A percentile compares a stretch with the other conserved stretches of the same genome.
These are phyloP conservation scores for Raphidocelis subcapitata DNA, from an alignment of 139 green algal species.

Conservation along the genomic window DNA sequence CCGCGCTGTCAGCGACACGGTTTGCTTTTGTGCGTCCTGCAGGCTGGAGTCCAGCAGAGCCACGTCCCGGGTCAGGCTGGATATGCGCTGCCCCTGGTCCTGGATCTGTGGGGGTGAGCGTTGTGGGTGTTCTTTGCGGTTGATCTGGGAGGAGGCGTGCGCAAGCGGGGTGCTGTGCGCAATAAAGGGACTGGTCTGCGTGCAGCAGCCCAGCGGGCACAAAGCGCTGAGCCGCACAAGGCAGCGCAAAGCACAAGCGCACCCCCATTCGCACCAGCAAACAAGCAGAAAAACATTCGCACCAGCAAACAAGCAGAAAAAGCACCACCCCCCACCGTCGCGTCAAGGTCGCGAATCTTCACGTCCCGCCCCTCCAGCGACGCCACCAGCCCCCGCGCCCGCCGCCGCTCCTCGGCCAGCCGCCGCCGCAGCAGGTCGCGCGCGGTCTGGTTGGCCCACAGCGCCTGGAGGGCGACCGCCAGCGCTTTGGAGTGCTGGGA, in stretches of 20 bases:
- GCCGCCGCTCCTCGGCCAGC: constrained; percentile 10
- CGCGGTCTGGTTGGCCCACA: constrained; percentile 16
- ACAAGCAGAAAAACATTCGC: too few species aligned
- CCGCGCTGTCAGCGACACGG: not conserved
- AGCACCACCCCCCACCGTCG: not conserved
- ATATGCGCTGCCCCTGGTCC: constrained; percentile 3
- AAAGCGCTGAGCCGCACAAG: too few species aligned
- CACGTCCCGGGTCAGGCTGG: not conserved
- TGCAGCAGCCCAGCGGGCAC: too few species aligned
- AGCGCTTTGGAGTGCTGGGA: constrained; percentile 22
- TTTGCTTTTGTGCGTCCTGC: constrained; percentile 12
- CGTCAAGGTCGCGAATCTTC: constrained; percentile 7
- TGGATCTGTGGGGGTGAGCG: not conserved
- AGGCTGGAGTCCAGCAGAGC: constrained; percentile 11
- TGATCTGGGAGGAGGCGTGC: too few species aligned
- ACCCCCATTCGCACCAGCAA: too few species aligned
- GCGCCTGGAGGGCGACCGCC: constrained; percentile 4
- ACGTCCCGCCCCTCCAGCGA: constrained; percentile 20
- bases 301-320: too few species aligned
- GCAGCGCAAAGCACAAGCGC: too few species aligned
- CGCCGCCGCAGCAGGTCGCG: not conserved
- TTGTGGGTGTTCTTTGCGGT: too few species aligned
- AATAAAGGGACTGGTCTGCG: too few species aligned
- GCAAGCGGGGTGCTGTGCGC: too few species aligned
- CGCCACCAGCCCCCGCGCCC: not conserved